Base-by-base conservation (phyloP, 345 rosid genomes). In the Cardiospermum halicacabum region DNA sequence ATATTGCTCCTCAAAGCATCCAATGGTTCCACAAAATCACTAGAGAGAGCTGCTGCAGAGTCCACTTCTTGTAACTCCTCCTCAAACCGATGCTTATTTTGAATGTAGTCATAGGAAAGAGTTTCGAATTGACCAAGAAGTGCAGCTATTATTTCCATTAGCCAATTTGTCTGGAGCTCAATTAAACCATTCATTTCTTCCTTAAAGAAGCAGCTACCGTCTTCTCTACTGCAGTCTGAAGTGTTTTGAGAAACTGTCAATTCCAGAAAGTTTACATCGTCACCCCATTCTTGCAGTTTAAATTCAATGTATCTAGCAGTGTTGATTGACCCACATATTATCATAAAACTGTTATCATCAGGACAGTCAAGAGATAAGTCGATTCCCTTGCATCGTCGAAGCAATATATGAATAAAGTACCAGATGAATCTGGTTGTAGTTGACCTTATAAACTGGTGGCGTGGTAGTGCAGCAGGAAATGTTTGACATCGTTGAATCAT, bases 221-320 rank as follows among this genome's bases (percentile, higher is more conserved):
- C 55, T 45, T 66, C 64, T 56, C 51, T 60, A 30, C 16, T n/a
- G 49, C 63, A 3, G 7, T 62, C 54, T 37, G 59, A 30, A 55
- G 62, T 64, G 19, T 58, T 69, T 68, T 87, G 89, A 0, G 74
- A 71, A 48, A 65, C 71, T 53, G 64, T 78, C 88, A 84, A 82
- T 75, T 87, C 94, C 19, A 87, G 62, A 62, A 90, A 74, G 37
- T 67, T 76, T 42, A 81, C 74, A 59, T 85, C 92, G 65, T 90
- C 97, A 70, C 87, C 81, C 97, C 97, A 85, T 53, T 85, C 88
- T 72, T 73, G 82, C 76, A 90, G 72, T 70, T 82, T 84, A 19
- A 74, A 80, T 72, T 79, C 86, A 15, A 87, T 74, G 66, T 78
- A 87, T 56, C 78, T 77, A 25, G 94, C 92, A 27, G 86, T 78